Conservation (phyloP, 2,329 filamentous ascomycete species). For the Ampelomyces quisqualis region DNA sequence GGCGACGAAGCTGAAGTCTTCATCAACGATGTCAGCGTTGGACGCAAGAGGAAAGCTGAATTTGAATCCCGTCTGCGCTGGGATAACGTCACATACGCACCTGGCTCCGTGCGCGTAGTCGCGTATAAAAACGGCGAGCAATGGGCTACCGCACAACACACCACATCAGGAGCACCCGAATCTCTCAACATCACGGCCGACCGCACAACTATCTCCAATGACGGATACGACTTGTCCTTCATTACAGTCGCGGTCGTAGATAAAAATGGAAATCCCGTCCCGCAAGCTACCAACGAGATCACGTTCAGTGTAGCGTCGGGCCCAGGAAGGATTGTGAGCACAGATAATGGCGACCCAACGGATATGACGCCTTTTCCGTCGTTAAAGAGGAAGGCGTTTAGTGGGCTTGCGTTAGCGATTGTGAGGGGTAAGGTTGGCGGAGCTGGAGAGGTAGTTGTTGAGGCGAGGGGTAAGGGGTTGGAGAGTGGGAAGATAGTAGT, state of each 20-base stretch:
- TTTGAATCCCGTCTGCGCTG: conserved; percentile 55
- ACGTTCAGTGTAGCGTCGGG: conserved; percentile 48
- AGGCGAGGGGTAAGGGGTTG: conserved; percentile 9
- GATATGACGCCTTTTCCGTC: conserved; percentile 28
- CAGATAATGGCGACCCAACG: conserved; percentile 28
- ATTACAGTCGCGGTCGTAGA: conserved; percentile 52
- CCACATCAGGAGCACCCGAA: conserved; percentile 47
- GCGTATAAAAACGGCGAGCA: conserved; percentile 51
- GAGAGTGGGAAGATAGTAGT: conserved; percentile 7
- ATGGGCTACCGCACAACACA: conserved; percentile 50
- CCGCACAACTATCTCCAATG: conserved; percentile 42
- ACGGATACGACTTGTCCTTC: conserved; percentile 52
- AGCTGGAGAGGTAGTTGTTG: conserved; percentile 15
- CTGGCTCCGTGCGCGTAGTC: conserved; percentile 52
- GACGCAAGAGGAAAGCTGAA: conserved; percentile 41
- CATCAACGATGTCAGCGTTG: conserved; percentile 53
- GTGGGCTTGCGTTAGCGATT: conserved; percentile 28
- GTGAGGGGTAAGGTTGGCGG: conserved; percentile 16
- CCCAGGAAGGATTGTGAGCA: conserved; percentile 45
- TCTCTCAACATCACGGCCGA: conserved; percentile 47
- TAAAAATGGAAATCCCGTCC: conserved; percentile 47
- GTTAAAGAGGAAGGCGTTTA: conserved; percentile 26
- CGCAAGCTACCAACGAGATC: conserved; percentile 47
- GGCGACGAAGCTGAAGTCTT: conserved; percentile 59
- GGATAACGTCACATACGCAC: conserved; percentile 53